A percentile compares a stretch with the other conserved stretches of the same genome.
These are phyloP conservation scores for Tilletiaria anomala DNA, from an alignment of 1,284 basidiomycete species.

Conservation along the genomic window DNA sequence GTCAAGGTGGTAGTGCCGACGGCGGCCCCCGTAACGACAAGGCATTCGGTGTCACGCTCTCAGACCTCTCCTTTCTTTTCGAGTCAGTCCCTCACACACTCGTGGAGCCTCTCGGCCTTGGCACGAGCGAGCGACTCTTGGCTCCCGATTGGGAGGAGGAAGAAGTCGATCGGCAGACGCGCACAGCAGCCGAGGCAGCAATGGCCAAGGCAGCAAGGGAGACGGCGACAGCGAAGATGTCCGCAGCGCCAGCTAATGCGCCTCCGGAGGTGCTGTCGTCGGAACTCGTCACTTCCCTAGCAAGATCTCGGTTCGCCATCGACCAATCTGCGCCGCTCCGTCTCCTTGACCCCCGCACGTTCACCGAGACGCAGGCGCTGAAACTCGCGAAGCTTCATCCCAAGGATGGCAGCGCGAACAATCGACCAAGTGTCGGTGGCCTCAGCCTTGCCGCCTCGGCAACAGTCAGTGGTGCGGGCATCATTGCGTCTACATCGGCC, in stretches of 20 bases:
- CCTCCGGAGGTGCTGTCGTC: too few relatives aligned
- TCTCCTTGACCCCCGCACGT: conserved; percentile 19
- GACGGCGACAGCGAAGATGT: conserved; percentile 20
- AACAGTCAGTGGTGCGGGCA: not conserved
- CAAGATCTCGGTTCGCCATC: conserved; percentile 22
- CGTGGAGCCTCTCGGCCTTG: conserved; percentile 34
- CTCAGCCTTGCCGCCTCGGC: not conserved
- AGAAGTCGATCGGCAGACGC: not conserved
- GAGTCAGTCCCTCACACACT: conserved; percentile 27
- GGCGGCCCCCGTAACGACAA: too few relatives aligned
- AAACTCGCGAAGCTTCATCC: too few relatives aligned
- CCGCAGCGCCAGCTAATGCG: too few relatives aligned
- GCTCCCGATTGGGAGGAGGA: conserved; percentile 17
- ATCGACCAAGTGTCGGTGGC: too few relatives aligned
- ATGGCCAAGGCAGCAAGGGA: conserved; percentile 7
- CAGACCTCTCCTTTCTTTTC: conserved; percentile 28
- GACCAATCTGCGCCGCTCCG: conserved; percentile 26
- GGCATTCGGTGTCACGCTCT: conserved; percentile 10
- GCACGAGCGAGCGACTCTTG: conserved; percentile 28
- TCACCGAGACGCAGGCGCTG: conserved; percentile 16
- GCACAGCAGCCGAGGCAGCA: conserved; percentile 8
- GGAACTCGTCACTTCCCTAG: conserved; percentile 3
- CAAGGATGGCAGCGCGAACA: too few relatives aligned
- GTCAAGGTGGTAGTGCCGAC: not conserved
- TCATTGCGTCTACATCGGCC: too few relatives aligned